A percentile compares a stretch with the other conserved stretches of the same genome.
Evolutionary conservation across 345 rosid species (phyloP).

Genomic region (Citrus glauca): DNA sequence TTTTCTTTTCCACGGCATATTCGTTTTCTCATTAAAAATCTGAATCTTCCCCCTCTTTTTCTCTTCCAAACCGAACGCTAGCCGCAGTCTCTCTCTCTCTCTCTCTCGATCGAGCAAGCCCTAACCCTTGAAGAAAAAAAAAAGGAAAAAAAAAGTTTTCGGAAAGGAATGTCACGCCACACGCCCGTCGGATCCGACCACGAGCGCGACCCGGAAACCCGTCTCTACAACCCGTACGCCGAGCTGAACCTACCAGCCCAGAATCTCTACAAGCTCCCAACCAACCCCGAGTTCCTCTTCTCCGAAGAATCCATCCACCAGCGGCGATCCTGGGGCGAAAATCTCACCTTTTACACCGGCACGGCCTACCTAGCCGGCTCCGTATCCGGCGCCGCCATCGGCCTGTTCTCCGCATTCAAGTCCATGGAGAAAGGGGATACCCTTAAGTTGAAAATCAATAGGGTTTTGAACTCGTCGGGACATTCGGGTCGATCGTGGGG

Average conservation of each 20-base stretch:
- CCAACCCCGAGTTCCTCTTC: conserved; percentile 93
- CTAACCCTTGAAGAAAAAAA: conserved; percentile 8
- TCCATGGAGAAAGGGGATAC: conserved; percentile 80
- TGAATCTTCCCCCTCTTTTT: neutral
- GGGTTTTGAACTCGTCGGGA: conserved; percentile 76
- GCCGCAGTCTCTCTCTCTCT: neutral
- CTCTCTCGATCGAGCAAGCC: conserved; percentile 14
- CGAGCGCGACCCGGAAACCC: conserved; percentile 39
- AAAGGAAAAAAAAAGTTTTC: too few species aligned
- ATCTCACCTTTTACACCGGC: conserved; percentile 92
- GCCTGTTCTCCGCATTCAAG: conserved; percentile 47
- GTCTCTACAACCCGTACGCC: conserved; percentile 87
- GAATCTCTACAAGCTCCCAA: conserved; percentile 76
- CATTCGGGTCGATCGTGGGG: conserved; percentile 81
- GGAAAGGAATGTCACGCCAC: conserved; percentile 28
- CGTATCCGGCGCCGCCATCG: conserved; percentile 52
- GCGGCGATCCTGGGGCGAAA: conserved; percentile 98
- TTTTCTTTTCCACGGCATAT: neutral
- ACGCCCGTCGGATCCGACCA: conserved; percentile 31
- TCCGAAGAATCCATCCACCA: conserved; percentile 77
- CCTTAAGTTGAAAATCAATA: conserved; percentile 69
- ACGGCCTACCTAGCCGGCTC: conserved; percentile 71
- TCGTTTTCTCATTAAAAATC: neutral
- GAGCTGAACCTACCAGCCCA: conserved; percentile 58
- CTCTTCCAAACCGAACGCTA: neutral